Evolutionary conservation across 805 yeast species (phyloP).

Genomic region (Metschnikowia vanudenii): DNA sequence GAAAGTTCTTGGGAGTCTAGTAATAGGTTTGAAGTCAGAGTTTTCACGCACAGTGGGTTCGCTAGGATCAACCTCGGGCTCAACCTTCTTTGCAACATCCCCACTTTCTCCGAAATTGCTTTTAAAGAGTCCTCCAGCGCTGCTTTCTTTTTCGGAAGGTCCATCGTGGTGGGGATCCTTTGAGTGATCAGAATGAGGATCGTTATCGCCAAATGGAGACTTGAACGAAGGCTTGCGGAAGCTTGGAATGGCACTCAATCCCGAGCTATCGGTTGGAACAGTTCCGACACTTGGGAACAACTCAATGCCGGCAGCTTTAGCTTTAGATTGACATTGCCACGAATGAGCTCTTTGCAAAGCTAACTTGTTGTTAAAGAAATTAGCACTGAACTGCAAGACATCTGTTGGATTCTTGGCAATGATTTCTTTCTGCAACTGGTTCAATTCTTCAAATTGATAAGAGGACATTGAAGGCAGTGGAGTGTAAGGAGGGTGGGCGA

Average conservation of each 20-base stretch:
- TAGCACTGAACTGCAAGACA: constrained; percentile 71
- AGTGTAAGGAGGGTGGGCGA: constrained; percentile 1
- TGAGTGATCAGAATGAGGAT: constrained; percentile 55
- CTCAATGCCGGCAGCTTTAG: constrained; percentile 50
- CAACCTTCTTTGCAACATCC: constrained; percentile 7
- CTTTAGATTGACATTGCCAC: constrained; percentile 51
- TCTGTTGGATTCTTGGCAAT: constrained; percentile 58
- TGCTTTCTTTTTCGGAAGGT: constrained; percentile 7
- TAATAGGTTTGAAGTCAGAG: constrained; percentile 22
- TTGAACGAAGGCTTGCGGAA: constrained; percentile 51
- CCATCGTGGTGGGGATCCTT: constrained; percentile 26
- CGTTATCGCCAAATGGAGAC: constrained; percentile 62
- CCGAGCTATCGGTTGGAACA: constrained; percentile 31
- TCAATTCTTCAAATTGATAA: constrained; percentile 49
- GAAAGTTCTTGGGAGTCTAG: constrained; percentile 55
- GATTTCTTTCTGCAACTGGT: constrained; percentile 58
- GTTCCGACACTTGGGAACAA: constrained; percentile 42
- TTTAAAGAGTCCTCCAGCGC: constrained; percentile 25
- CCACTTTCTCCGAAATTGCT: constrained; percentile 25
- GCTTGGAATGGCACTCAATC: constrained; percentile 23
- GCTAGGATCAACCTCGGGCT: constrained; percentile 25
- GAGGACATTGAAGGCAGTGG: constrained; percentile 11
- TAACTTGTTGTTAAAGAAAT: constrained; percentile 62
- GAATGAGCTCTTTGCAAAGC: constrained; percentile 56
- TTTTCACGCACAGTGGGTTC: constrained; percentile 1